Evolutionary conservation across 805 yeast genomes (phyloP), one percentile per base, ranked within the genome.

Genomic region (Yamadazyma laniorum): DNA sequence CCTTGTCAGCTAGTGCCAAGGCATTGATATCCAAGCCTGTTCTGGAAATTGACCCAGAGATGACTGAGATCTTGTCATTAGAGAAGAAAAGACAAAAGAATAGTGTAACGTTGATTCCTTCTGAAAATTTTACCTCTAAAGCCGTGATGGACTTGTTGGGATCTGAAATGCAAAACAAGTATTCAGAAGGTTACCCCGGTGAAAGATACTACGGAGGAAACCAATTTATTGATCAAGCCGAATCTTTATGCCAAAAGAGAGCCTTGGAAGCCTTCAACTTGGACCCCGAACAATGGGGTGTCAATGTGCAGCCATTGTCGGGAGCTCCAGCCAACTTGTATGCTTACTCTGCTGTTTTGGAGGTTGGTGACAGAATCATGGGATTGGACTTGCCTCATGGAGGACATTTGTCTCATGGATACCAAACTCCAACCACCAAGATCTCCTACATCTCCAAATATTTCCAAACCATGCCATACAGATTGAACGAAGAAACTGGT

Each of bases 161-260:
- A 51, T 84, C 98, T 35, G 96, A 95, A 63, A 88, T 93, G 96
- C 86, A 86, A 65, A 93, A 93, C 80, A 93, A 93, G 75, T 93
- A 93, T 73, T 89, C 97, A 27, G 99, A 93, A 72, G 99, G 99
- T 47, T 91, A 93, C 72, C 99, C 99, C 44, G 98, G 98, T 51
- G 97, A 95, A 48, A 82, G 99, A 67, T 93, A 93, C 75, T 93
- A 93, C 64, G 99, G 99, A 66, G 98, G 98, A 63, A 93, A 93
- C 67, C 95, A 93, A 75, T 83, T 84, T 69, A 93, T 93, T 50
- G 99, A 93, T 72, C 81, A 85, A 65, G 88, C 90, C 61, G 99
- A 93, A 72, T 64, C 77, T 22, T 71, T 93, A 56, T 93, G 99
- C 70, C 98, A 90, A 73, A 70, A 85, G 58, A 84, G 99, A 70